Evolutionary conservation across 2,329 filamentous ascomycete genomes (phyloP).

Genomic region (Domatiomyces catenatus): DNA sequence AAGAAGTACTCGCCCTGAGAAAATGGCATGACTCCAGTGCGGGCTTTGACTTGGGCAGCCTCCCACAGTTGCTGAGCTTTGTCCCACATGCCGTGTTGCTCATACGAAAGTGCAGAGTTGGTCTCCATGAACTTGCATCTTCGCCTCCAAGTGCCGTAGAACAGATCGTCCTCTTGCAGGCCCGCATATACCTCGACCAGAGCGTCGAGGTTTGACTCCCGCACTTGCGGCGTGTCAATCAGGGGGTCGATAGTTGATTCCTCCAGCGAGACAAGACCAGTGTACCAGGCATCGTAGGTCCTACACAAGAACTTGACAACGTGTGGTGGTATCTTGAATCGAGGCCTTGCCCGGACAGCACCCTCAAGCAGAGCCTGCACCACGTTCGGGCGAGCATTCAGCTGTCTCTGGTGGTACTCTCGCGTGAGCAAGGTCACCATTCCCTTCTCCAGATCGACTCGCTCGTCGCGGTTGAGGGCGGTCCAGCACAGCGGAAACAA

Average conservation of each 20-base stretch:
- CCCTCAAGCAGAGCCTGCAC: conserved; percentile 84
- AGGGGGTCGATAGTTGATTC: conserved; percentile 72
- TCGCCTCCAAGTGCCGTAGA: conserved; percentile 92
- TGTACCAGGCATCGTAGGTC: conserved; percentile 95
- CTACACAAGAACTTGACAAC: conserved; percentile 89
- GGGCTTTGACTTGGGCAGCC: conserved; percentile 87
- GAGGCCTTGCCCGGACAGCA: conserved; percentile 65
- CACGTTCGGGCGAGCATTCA: conserved; percentile 90
- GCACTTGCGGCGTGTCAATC: conserved; percentile 65
- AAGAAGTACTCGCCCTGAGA: conserved; percentile 96
- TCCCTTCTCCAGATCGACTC: conserved; percentile 75
- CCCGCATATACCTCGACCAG: conserved; percentile 84
- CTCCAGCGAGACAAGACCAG: conserved; percentile 78
- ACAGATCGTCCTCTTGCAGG: conserved; percentile 88
- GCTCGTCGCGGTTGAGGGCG: conserved; percentile 70
- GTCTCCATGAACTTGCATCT: conserved; percentile 95
- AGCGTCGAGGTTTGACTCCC: conserved; percentile 91
- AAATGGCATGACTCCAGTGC: conserved; percentile 90
- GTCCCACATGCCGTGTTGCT: conserved; percentile 99
- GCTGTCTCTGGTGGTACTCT: conserved; percentile 85
- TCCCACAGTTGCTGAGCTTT: conserved; percentile 97
- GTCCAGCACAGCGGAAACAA: conserved; percentile 93
- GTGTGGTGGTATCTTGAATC: conserved; percentile 86
- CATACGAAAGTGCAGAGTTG: conserved; percentile 90
- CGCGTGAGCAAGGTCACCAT: conserved; percentile 83